Conservation (phyloP, 2,329 filamentous ascomycete species). For the Myriosclerotinia curreyana region DNA sequence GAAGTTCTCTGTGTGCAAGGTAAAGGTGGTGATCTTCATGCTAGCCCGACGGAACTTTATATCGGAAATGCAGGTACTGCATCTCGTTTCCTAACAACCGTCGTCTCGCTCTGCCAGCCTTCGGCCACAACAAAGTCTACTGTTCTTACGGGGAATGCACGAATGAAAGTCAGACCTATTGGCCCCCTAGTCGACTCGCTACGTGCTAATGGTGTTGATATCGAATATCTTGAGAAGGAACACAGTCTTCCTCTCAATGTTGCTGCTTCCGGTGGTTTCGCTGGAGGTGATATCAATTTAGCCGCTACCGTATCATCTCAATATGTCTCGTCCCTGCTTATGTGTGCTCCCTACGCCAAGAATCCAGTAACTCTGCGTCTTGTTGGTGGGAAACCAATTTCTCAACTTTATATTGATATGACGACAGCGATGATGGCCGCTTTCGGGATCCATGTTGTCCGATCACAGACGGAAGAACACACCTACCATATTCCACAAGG, state of each 20-base stretch:
- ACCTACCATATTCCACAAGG: constrained; percentile 93
- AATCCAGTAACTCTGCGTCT: constrained; percentile 85
- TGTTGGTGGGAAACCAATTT: constrained; percentile 96
- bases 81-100: constrained; percentile 89
- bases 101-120: constrained; percentile 77
- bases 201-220: constrained; percentile 77
- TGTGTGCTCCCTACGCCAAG: constrained; percentile 97
- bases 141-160: constrained; percentile 84
- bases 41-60: constrained; percentile 75
- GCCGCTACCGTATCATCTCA: constrained; percentile 97
- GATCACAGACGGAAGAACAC: constrained; percentile 74
- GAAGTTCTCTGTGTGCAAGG: constrained; percentile 85
- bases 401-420: constrained; percentile 97
- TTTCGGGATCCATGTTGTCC: constrained; percentile 79
- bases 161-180: constrained; percentile 95
- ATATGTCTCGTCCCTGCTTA: constrained; percentile 93
- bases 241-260: constrained; percentile 82
- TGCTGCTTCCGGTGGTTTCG: constrained; percentile 76
- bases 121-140: constrained; percentile 60
- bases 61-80: constrained; percentile 96
- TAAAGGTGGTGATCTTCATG: constrained; percentile 80
- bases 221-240: constrained; percentile 81
- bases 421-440: constrained; percentile 95
- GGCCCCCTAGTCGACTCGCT: constrained; percentile 90
- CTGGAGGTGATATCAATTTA: constrained; percentile 83